phyloP scores from a whole-genome alignment of 768 basidiomycete genomes.

The Pleurotus salmoneostramineus region DNA sequence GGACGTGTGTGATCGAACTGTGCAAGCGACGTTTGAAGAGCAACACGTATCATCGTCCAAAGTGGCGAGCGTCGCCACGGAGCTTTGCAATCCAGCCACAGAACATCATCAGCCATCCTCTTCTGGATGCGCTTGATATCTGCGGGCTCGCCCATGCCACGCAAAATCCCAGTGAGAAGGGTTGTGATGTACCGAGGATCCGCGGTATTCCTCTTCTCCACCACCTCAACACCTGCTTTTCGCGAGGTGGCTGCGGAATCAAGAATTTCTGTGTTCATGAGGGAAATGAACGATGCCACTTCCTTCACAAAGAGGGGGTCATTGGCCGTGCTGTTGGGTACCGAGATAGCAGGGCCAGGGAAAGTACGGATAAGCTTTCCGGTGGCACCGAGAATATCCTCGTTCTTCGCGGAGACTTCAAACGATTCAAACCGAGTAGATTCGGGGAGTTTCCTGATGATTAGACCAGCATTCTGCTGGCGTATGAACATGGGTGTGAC shows the following conservation, averaged over 20 bases:
- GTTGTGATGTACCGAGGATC: constrained; percentile 48
- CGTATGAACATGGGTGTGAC: constrained; percentile 31
- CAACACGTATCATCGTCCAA: constrained; percentile 47
- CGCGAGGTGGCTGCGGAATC: constrained; percentile 28
- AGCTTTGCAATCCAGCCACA: constrained; percentile 30
- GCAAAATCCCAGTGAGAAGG: constrained; percentile 43
- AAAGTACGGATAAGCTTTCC: constrained; percentile 44
- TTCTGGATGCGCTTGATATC: constrained; percentile 29
- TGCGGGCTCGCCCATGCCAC: constrained; percentile 27
- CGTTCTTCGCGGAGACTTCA: constrained; percentile 34
- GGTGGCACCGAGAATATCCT: constrained; percentile 27
- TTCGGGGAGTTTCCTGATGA: constrained; percentile 27
- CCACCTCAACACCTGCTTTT: constrained; percentile 31
- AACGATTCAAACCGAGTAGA: constrained; percentile 40
- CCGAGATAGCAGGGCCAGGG: constrained; percentile 38
- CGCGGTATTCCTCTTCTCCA: constrained; percentile 34
- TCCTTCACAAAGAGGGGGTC: constrained; percentile 26
- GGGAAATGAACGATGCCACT: constrained; percentile 32
- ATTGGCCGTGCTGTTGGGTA: constrained; percentile 24
- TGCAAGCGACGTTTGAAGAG: constrained; percentile 32
- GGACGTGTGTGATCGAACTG: constrained; percentile 4
- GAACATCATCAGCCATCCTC: constrained; percentile 42
- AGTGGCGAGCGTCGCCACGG: constrained; percentile 49
- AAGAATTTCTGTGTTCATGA: constrained; percentile 29
- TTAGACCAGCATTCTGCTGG: constrained; percentile 45